Conservation (phyloP, 352 stramenopile species). For the Phytophthora agathidicida region DNA sequence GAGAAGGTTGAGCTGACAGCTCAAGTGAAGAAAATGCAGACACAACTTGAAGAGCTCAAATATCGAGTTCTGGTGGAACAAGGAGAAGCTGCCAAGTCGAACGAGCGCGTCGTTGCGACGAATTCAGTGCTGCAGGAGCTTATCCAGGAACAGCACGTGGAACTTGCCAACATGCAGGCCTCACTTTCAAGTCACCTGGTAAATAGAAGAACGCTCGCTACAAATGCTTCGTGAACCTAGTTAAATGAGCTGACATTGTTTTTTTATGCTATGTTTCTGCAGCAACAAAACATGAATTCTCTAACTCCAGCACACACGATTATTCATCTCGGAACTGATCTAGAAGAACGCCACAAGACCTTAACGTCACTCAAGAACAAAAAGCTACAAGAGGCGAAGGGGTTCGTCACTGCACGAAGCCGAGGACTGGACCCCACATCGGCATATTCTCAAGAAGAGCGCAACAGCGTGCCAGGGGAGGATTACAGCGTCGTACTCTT, state of each 20-base stretch:
- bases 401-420: conserved; percentile 36
- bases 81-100: conserved; percentile 34
- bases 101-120: conserved; percentile 9
- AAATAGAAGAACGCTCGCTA: background rate
- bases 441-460: conserved; percentile 31
- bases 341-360: conserved; percentile 25
- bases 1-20: conserved; percentile 33
- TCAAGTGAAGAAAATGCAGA: conserved; percentile 36
- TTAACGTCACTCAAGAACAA: conserved; percentile 28
- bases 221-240: too few relatives aligned
- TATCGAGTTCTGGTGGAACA: conserved; percentile 37
- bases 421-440: conserved; percentile 25
- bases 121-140: conserved; percentile 37
- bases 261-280: background rate
- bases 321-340: conserved; percentile 32
- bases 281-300: conserved; percentile 21
- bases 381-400: conserved; percentile 34
- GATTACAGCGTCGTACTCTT: conserved; percentile 42
- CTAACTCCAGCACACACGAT: conserved; percentile 21
- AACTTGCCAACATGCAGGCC: conserved; percentile 28
- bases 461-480: conserved; percentile 32
- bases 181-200: conserved; percentile 25
- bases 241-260: background rate
- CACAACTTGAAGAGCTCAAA: conserved; percentile 43
- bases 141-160: conserved; percentile 35